Evolutionary conservation across 148 eudicot genomes (phyloP).

Genomic region (Oxyria digyna): DNA sequence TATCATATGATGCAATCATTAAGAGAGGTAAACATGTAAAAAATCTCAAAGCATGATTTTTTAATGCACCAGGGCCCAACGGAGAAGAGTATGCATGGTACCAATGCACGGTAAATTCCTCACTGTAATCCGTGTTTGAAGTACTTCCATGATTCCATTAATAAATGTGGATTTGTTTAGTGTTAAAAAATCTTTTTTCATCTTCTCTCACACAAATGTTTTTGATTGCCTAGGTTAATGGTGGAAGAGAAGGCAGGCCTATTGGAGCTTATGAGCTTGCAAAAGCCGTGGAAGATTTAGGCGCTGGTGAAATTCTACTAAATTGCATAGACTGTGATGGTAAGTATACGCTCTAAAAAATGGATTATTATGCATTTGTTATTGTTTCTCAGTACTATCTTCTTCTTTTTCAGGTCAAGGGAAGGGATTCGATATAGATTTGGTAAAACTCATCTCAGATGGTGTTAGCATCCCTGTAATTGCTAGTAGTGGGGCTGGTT

Average conservation of each 20-base stretch:
- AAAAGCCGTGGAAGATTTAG: slow-evolving; percentile 91
- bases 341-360: slow-evolving; percentile 13
- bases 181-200: not conserved
- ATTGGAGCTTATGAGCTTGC: slow-evolving; percentile 99
- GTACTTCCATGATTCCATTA: not conserved
- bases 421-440: slow-evolving; percentile 81
- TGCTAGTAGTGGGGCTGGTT: slow-evolving; percentile 98
- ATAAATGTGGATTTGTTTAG: not conserved
- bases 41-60: not conserved
- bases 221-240: slow-evolving; percentile 53
- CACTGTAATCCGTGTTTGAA: not conserved
- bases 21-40: not conserved
- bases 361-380: not conserved
- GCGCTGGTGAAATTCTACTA: slow-evolving; percentile 94
- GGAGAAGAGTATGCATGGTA: slow-evolving; percentile 98
- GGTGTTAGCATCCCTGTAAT: slow-evolving; percentile 90
- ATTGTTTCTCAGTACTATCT: not conserved
- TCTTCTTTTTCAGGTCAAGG: slow-evolving; percentile 64
- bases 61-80: slow-evolving; percentile 63
- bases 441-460: slow-evolving; percentile 65
- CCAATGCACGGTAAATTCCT: slow-evolving; percentile 72
- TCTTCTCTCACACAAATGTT: not conserved
- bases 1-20: not conserved
- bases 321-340: slow-evolving; percentile 99
- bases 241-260: slow-evolving; percentile 91